Percentiles rank a stretch among this genome's conserved stretches.
Evolutionary conservation across 2,329 filamentous ascomycete genomes (phyloP).

Genomic region (Aspergillus persii): DNA sequence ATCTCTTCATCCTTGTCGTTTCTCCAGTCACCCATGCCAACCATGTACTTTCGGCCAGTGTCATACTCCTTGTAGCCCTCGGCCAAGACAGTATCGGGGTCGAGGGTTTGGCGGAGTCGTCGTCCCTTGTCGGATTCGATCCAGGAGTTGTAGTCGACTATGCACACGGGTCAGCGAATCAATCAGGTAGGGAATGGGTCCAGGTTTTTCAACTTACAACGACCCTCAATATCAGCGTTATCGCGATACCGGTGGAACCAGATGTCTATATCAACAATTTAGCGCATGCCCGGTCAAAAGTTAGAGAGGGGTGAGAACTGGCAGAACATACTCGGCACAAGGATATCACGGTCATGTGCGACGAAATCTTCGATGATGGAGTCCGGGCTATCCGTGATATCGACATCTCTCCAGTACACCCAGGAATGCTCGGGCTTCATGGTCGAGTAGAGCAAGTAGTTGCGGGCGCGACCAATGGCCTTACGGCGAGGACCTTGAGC

Average conservation of each 20-base stretch:
- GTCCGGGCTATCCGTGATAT: constrained; percentile 86
- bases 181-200: neutral
- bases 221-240: constrained; percentile 83
- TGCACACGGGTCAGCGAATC: constrained; percentile 17
- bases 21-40: constrained; percentile 85
- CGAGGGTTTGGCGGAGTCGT: constrained; percentile 68
- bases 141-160: constrained; percentile 99
- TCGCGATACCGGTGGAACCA: constrained; percentile 59
- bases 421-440: constrained; percentile 93
- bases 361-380: constrained; percentile 93
- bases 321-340: constrained; percentile 80
- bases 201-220: constrained; percentile 63
- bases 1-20: constrained; percentile 90
- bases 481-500: constrained; percentile 89
- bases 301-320: neutral
- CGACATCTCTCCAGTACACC: constrained; percentile 98
- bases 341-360: constrained; percentile 84
- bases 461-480: constrained; percentile 83
- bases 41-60: constrained; percentile 88
- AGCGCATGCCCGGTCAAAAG: constrained; percentile 6
- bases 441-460: constrained; percentile 81
- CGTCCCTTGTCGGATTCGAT: constrained; percentile 84
- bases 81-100: constrained; percentile 79
- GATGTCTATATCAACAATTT: constrained; percentile 61
- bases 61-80: constrained; percentile 95